phyloP scores from a whole-genome alignment of 352 stramenopile species.

The Peronospora destructor region DNA sequence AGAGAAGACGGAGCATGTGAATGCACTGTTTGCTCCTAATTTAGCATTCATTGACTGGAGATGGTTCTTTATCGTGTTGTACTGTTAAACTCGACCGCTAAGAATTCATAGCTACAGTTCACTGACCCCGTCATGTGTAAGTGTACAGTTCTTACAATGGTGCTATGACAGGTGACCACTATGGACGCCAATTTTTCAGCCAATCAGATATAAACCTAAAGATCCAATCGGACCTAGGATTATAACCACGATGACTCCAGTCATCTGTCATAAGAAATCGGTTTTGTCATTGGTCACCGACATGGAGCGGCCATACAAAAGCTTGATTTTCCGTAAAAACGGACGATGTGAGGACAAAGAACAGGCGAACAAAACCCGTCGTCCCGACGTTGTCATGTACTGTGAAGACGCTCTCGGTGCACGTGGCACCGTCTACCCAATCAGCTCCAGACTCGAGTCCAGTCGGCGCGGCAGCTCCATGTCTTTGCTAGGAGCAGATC shows the following conservation, averaged over 20 bases:
- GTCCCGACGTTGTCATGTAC: slow-evolving; percentile 14
- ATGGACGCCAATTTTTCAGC: slow-evolving; percentile 4
- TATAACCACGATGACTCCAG: slow-evolving; percentile 24
- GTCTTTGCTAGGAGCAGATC: slow-evolving; percentile 16
- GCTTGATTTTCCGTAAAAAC: background rate
- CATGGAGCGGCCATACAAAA: background rate
- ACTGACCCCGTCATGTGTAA: no score
- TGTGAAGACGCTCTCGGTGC: slow-evolving; percentile 16
- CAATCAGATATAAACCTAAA: slow-evolving; percentile 8
- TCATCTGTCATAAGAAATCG: slow-evolving; percentile 14
- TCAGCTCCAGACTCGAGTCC: slow-evolving; percentile 6
- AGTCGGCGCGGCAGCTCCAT: slow-evolving; percentile 2
- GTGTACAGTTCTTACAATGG: no score
- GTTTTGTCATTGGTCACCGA: slow-evolving; percentile 18
- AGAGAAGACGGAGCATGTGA: no score
- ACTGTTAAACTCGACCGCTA: no score
- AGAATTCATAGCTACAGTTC: no score
- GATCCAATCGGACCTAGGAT: slow-evolving; percentile 11
- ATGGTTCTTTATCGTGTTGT: no score
- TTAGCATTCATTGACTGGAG: no score
- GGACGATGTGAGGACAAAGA: background rate
- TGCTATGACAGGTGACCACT: no score
- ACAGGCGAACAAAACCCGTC: slow-evolving; percentile 2
- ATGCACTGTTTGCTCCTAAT: no score
- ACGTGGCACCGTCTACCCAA: slow-evolving; percentile 26